Evolutionary conservation across 768 basidiomycete species (phyloP).

Genomic region (Psilocybe subaeruginosa): DNA sequence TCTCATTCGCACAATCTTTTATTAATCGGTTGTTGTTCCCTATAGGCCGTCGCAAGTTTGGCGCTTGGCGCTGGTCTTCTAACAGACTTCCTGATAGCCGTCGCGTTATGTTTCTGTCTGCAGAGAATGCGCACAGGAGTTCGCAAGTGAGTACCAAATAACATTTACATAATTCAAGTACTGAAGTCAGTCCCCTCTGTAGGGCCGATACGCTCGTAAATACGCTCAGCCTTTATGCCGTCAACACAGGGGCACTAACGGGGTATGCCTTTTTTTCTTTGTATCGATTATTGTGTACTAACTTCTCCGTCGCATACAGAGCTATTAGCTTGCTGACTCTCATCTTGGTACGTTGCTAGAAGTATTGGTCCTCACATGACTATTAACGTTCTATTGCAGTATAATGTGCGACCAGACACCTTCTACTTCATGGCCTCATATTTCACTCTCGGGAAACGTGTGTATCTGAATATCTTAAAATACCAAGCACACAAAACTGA

Average conservation of each 20-base stretch:
- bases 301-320: constrained; percentile 27
- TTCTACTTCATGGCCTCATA: constrained; percentile 62
- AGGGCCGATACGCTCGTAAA: constrained; percentile 64
- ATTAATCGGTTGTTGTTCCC: not conserved
- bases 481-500: too few relatives aligned
- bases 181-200: not conserved
- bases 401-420: constrained; percentile 50
- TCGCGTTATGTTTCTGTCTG: constrained; percentile 56
- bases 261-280: constrained; percentile 35
- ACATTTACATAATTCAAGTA: not conserved
- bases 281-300: not conserved
- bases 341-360: constrained; percentile 32
- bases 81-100: constrained; percentile 56
- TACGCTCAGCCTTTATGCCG: constrained; percentile 57
- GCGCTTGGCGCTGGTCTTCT: constrained; percentile 52
- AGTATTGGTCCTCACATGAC: not conserved
- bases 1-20: not conserved
- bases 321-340: constrained; percentile 44
- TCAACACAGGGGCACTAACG: constrained; percentile 65
- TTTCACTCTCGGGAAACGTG: constrained; percentile 63
- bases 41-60: constrained; percentile 47
- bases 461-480: constrained; percentile 22
- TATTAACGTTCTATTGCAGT: constrained; percentile 35
- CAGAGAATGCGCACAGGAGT: constrained; percentile 55
- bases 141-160: constrained; percentile 32